Conservation (phyloP, 176 grass and related monocot species). For the Carex littledalei region DNA sequence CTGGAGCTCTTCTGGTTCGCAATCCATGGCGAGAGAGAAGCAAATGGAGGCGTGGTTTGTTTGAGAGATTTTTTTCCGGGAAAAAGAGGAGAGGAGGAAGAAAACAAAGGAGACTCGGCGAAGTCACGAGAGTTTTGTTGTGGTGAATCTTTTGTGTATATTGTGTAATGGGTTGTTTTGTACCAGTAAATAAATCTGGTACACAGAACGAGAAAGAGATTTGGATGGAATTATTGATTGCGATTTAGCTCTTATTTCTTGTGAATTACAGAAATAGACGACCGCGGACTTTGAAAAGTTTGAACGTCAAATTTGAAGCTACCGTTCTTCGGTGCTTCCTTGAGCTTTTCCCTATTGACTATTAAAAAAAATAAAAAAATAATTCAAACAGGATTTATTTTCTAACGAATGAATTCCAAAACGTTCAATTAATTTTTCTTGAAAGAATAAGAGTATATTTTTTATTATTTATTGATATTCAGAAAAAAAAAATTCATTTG, state of each 20-base stretch:
- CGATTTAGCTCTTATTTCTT: neutral
- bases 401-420: neutral
- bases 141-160: neutral
- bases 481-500: no score
- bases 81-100: neutral
- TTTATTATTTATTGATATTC: no score
- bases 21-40: slow-evolving; percentile 30
- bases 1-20: slow-evolving; percentile 87
- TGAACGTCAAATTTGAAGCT: neutral
- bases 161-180: neutral
- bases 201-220: neutral
- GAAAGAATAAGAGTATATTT: no score
- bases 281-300: slow-evolving; percentile 1
- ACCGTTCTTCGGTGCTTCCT: neutral
- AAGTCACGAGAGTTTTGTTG: neutral
- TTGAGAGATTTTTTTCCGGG: neutral
- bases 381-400: neutral
- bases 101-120: neutral
- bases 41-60: neutral
- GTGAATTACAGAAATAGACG: slow-evolving; percentile 2
- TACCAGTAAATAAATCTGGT: neutral
- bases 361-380: neutral
- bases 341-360: neutral
- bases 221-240: neutral
- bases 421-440: neutral